Conservation (phyloP, 129 eudicot species). For the Artemisia annua region DNA sequence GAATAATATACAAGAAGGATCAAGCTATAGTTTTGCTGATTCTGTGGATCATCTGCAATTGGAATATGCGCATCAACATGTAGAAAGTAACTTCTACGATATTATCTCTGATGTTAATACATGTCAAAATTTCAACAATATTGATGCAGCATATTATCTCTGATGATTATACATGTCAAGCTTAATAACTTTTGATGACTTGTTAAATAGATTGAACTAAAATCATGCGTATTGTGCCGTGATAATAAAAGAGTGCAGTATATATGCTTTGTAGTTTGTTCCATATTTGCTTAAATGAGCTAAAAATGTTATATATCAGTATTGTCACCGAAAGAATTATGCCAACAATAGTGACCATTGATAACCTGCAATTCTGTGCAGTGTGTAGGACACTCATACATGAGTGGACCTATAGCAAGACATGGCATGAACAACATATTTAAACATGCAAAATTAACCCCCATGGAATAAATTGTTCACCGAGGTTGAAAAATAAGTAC, state of each 20-base stretch:
- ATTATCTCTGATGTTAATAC: slow-evolving; percentile 24
- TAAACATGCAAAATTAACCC: too few relatives aligned
- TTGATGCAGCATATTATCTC: slow-evolving; percentile 28
- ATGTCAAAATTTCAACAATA: slow-evolving; percentile 21
- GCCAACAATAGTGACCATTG: too few relatives aligned
- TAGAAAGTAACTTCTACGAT: slow-evolving; percentile 25
- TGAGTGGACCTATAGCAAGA: too few relatives aligned
- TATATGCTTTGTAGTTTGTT: too few relatives aligned
- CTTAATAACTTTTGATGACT: background rate
- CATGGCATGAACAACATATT: too few relatives aligned
- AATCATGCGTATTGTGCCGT: background rate
- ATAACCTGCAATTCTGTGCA: too few relatives aligned
- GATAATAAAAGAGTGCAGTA: background rate
- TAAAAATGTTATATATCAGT: too few relatives aligned
- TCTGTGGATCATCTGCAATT: slow-evolving; percentile 17
- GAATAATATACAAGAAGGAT: background rate
- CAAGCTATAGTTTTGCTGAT: slow-evolving; percentile 10
- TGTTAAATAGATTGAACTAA: background rate
- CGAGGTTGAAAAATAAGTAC: too few relatives aligned
- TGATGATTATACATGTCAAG: slow-evolving; percentile 1
- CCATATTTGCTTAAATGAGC: too few relatives aligned
- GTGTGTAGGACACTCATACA: too few relatives aligned
- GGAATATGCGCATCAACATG: slow-evolving; percentile 27
- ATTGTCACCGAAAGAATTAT: too few relatives aligned
- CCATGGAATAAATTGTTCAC: too few relatives aligned